Conservation (phyloP, 2,329 filamentous ascomycete species). For the Fusarium chuoi region DNA sequence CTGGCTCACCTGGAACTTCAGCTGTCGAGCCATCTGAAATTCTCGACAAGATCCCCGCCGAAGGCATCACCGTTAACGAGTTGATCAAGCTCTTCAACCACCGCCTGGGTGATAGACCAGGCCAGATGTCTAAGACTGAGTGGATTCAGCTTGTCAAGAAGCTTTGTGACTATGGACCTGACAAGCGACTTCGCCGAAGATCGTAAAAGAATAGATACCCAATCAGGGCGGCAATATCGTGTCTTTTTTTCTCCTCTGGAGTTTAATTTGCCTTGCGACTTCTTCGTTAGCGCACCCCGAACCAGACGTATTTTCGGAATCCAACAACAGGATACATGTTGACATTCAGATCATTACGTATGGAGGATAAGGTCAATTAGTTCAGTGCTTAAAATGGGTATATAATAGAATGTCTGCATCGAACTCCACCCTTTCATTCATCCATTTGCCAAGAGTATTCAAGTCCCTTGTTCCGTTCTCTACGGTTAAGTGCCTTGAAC, state of each 20-base stretch:
- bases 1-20: conserved; percentile 49
- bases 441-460: conserved; percentile 98
- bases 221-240: background rate
- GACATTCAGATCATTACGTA: background rate
- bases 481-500: conserved; percentile 86
- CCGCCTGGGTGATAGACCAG: conserved; percentile 63
- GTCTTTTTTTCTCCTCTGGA: background rate
- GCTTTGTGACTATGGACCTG: conserved; percentile 62
- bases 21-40: conserved; percentile 64
- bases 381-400: conserved; percentile 37
- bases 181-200: conserved; percentile 63
- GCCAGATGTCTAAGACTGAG: conserved; percentile 62
- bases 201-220: conserved; percentile 37
- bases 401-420: conserved; percentile 32
- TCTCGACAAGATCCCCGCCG: conserved; percentile 61
- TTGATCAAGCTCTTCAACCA: conserved; percentile 65
- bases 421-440: conserved; percentile 62
- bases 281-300: background rate
- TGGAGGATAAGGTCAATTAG: background rate
- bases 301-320: background rate
- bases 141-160: conserved; percentile 70
- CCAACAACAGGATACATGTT: background rate
- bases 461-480: conserved; percentile 79
- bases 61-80: conserved; percentile 65
- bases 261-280: conserved; percentile 5